phyloP scores from a whole-genome alignment of 2,329 filamentous ascomycete species.

The Fusarium penzigii region DNA sequence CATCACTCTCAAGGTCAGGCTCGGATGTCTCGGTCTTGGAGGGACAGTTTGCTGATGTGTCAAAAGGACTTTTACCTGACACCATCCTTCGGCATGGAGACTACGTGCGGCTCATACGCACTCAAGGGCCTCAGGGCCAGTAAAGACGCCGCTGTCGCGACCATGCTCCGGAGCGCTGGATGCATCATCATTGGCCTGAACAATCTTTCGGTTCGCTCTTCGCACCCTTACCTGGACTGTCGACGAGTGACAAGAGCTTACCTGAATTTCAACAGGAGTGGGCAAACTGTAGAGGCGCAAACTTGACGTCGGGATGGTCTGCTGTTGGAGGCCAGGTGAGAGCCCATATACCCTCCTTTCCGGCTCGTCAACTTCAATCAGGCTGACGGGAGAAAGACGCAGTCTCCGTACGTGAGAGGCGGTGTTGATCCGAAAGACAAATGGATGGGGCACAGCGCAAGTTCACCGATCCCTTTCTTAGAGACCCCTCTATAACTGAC shows the following conservation, averaged over 20 bases:
- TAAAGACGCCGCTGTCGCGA: conserved; percentile 3
- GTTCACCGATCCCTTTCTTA: neutral
- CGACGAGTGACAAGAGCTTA: too few species aligned
- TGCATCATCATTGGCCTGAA: conserved; percentile 28
- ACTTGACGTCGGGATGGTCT: too few species aligned
- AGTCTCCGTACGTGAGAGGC: conserved; percentile 11
- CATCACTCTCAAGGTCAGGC: conserved; percentile 3
- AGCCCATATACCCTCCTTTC: too few species aligned
- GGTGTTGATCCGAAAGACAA: conserved; percentile 1
- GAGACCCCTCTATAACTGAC: neutral
- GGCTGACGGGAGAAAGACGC: conserved; percentile 5
- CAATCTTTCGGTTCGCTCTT: conserved; percentile 31
- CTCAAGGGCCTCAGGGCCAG: conserved; percentile 1
- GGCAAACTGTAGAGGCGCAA: too few species aligned
- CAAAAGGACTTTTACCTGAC: neutral
- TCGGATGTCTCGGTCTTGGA: neutral
- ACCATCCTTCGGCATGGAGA: conserved; percentile 1
- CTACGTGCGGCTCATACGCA: conserved; percentile 1
- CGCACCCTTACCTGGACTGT: too few species aligned
- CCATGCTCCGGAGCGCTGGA: neutral
- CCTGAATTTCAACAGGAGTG: too few species aligned
- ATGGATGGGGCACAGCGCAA: too few species aligned
- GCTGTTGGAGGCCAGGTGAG: conserved; percentile 9
- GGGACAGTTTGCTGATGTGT: neutral
- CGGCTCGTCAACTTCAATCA: neutral